Evolutionary conservation across 768 basidiomycete species (phyloP).

Genomic region (Hebeloma cylindrosporum): DNA sequence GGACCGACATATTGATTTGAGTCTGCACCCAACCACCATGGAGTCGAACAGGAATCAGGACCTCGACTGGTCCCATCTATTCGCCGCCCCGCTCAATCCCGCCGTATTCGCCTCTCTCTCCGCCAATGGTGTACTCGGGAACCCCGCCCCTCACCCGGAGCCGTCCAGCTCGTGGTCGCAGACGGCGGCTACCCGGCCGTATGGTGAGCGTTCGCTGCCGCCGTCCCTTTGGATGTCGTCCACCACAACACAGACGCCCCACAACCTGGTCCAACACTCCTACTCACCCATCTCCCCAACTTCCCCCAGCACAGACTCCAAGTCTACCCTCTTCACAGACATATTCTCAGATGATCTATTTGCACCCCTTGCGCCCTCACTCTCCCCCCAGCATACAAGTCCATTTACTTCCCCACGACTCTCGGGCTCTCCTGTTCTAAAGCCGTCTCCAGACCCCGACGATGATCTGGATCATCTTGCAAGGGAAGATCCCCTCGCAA

Average conservation of each 20-base stretch:
- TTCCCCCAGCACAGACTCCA: conserved; percentile 51
- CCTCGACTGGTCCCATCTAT: conserved; percentile 55
- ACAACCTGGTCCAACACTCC: conserved; percentile 38
- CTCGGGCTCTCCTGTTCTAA: conserved; percentile 70
- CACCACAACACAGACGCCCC: conserved; percentile 41
- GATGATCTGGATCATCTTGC: conserved; percentile 66
- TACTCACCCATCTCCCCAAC: conserved; percentile 40
- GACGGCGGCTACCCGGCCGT: conserved; percentile 44
- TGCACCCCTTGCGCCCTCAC: conserved; percentile 30
- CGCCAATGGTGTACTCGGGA: conserved; percentile 57
- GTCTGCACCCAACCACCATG: conserved; percentile 18
- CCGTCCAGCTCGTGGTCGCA: conserved; percentile 54
- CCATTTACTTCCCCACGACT: conserved; percentile 64
- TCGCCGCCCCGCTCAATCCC: conserved; percentile 63
- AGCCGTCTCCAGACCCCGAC: conserved; percentile 45
- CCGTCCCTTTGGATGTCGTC: conserved; percentile 89
- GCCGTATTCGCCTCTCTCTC: conserved; percentile 60
- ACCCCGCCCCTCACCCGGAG: conserved; percentile 26
- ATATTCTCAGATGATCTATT: conserved; percentile 75
- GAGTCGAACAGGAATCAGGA: conserved; percentile 23
- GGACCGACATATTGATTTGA: conserved; percentile 13
- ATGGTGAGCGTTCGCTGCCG: too few species aligned
- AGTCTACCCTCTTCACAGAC: conserved; percentile 65
- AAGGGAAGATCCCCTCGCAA: conserved; percentile 86
- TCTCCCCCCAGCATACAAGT: conserved; percentile 46